Evolutionary conservation across 2,329 filamentous ascomycete genomes (phyloP).

Genomic region (Knufia petricola): DNA sequence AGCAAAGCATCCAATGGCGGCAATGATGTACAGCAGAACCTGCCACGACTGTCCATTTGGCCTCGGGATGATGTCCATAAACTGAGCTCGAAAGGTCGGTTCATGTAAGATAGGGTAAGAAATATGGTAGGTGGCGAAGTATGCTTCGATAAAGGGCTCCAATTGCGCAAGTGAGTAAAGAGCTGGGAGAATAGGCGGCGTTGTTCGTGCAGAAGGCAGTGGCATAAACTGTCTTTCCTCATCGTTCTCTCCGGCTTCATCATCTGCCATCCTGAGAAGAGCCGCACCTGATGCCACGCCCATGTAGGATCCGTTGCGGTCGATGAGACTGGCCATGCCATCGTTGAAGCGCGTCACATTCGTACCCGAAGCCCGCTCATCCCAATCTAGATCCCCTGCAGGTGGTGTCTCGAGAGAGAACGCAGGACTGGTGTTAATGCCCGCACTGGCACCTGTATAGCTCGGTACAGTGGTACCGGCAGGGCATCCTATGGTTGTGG

Average conservation of each 20-base stretch:
- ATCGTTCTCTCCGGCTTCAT: not conserved
- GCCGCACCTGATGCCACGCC: conserved; percentile 12
- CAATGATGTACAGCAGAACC: conserved; percentile 22
- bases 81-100: conserved; percentile 22
- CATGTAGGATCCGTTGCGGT: conserved; percentile 9
- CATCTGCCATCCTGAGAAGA: conserved; percentile 10
- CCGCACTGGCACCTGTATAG: not conserved
- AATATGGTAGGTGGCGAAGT: conserved; percentile 24
- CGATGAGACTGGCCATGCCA: conserved; percentile 35
- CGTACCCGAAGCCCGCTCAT: conserved; percentile 33
- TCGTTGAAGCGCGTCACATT: conserved; percentile 39
- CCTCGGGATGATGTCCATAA: conserved; percentile 13
- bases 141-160: conserved; percentile 22
- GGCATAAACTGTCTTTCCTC: not conserved
- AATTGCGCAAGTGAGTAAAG: conserved; percentile 10
- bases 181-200: conserved; percentile 1
- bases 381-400: conserved; percentile 10
- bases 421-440: conserved; percentile 4
- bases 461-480: not conserved
- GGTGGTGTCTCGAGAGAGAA: conserved; percentile 12
- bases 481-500: not conserved
- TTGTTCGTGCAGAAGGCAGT: not conserved
- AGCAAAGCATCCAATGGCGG: conserved; percentile 23
- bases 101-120: conserved; percentile 26
- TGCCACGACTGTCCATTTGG: conserved; percentile 22